phyloP scores from a whole-genome alignment of 1,139 yeast species.

The Torulaspora pretoriensis region DNA sequence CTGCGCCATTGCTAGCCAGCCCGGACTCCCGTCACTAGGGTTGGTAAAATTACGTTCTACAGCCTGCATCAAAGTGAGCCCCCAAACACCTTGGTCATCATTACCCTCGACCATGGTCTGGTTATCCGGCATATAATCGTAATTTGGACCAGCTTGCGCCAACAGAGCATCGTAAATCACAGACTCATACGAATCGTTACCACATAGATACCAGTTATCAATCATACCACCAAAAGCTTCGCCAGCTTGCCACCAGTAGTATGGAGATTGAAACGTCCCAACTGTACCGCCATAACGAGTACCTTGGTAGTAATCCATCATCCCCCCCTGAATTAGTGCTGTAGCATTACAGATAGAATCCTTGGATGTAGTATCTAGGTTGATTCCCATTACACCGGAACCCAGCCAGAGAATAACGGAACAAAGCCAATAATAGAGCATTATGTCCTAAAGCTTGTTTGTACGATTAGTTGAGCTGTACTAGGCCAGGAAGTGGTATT shows the following conservation, averaged over 20 bases:
- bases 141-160: slow-evolving; percentile 52
- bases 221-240: slow-evolving; percentile 62
- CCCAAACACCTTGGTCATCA: slow-evolving; percentile 74
- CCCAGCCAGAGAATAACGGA: slow-evolving; percentile 4
- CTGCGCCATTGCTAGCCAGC: slow-evolving; percentile 56
- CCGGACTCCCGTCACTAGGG: slow-evolving; percentile 37
- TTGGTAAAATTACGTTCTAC: slow-evolving; percentile 56
- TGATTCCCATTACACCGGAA: slow-evolving; percentile 16
- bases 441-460: neutral
- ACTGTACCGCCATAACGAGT: slow-evolving; percentile 50
- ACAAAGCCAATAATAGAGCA: slow-evolving; percentile 1
- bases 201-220: slow-evolving; percentile 50
- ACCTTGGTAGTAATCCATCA: slow-evolving; percentile 58
- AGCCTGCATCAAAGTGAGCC: slow-evolving; percentile 56
- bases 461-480: neutral
- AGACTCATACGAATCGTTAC: slow-evolving; percentile 42
- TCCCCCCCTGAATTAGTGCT: slow-evolving; percentile 45
- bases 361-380: slow-evolving; percentile 34
- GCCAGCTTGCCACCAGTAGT: slow-evolving; percentile 74
- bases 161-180: slow-evolving; percentile 46
- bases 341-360: slow-evolving; percentile 52
- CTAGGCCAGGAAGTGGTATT: neutral
- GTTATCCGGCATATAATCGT: slow-evolving; percentile 54
- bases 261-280: slow-evolving; percentile 56
- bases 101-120: slow-evolving; percentile 64